Base-by-base conservation (phyloP, 2,329 filamentous ascomycete genomes). In the Aspergillus candidus region DNA sequence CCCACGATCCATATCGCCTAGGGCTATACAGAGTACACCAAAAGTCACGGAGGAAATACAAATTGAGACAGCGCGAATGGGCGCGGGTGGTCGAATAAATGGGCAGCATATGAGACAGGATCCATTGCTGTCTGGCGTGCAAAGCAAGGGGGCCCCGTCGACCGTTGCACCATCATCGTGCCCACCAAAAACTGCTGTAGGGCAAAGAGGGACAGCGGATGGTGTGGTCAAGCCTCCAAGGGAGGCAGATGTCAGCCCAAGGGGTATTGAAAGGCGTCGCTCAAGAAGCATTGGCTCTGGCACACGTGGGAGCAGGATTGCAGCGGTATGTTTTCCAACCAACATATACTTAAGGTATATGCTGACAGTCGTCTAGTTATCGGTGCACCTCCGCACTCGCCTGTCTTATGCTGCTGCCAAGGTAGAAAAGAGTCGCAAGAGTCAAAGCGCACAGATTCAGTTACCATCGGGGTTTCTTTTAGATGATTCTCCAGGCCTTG, bases 381-480 rank as follows among this genome's bases (percentile, higher is more conserved):
- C 87, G 33, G 79, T 83, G 43, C 86, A 91, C 60, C 76, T 97
- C 41, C 85, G 84, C 61, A 83, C 88, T 40, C 85, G 88, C 57
- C 76, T 97, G 22, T 88, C 88, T 6, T 96, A 96, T 66, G 91
- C 91, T 52, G 93, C 94, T 78, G 78, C 94, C 61, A 96, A 95
- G 67, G 86, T 96, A 33, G 88, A 88, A 62, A 83, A 94, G 60
- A 88, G 88, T 46, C 93, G 89, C 84, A 86, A 94, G 67, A 78
- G 83, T 39, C 60, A 55, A 17, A 82, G 84, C 51, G 82, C 81
- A 13, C 80, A 93, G 46, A 82, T 85, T 43, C 86, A 91, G 65
- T 79, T 91, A 27, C 88, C 91, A 67, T 80, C 79, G 37, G 69
- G 88, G 33, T 80, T 86, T 8, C 87, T 86, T 1, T 81, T 84